phyloP scores from a whole-genome alignment of 306 rosid species.

The Comarum palustre region DNA sequence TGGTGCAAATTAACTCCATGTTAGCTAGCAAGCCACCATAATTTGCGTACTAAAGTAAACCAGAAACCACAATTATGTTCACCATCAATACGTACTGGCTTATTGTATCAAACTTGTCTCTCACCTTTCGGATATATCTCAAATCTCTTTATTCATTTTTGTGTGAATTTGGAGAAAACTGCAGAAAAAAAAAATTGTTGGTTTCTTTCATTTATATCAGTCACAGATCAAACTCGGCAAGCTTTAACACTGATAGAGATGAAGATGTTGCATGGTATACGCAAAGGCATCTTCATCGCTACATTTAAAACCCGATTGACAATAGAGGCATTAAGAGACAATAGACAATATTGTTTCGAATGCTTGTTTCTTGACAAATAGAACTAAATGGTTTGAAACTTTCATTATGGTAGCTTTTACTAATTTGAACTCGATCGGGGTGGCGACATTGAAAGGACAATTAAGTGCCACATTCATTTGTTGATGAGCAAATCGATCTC shows the following conservation, averaged over 20 bases:
- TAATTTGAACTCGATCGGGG: background rate
- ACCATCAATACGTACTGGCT: no score
- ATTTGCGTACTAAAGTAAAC: no score
- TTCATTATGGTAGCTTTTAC: background rate
- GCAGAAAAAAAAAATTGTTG: background rate
- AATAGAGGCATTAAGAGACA: background rate
- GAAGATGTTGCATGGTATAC: constrained; percentile 3
- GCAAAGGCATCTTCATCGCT: constrained; percentile 3
- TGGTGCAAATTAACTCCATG: background rate
- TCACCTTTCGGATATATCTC: no score
- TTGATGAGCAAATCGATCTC: background rate
- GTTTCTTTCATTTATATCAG: background rate
- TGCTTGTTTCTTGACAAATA: background rate
- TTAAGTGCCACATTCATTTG: background rate
- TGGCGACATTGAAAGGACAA: background rate
- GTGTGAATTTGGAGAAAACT: background rate
- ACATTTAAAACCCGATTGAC: background rate
- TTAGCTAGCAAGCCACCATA: background rate
- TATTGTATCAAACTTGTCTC: no score
- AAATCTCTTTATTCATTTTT: background rate
- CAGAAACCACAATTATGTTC: no score
- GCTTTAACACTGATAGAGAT: background rate
- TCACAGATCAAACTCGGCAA: background rate
- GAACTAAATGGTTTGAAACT: background rate
- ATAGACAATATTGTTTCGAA: background rate